A percentile compares a stretch with the other conserved stretches of the same genome.
Conservation (phyloP, 352 stramenopile species). For the Halophytophthora batemanensis region DNA sequence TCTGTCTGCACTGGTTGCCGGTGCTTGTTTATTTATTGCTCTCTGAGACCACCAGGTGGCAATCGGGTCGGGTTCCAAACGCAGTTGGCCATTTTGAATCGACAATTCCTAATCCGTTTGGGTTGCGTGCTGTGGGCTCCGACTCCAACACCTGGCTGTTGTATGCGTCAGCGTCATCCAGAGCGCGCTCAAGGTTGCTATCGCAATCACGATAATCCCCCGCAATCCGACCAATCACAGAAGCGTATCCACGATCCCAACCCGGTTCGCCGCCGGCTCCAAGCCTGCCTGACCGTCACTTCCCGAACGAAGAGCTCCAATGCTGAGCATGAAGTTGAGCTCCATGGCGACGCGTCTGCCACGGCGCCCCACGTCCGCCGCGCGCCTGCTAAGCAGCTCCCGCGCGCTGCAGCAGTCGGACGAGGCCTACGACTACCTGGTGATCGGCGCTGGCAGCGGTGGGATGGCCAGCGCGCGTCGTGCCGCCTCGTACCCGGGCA, state of each 20-base stretch:
- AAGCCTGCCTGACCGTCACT: too few relatives aligned
- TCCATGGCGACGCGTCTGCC: background rate
- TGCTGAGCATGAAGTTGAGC: constrained; percentile 5
- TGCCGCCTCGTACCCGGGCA: constrained; percentile 78
- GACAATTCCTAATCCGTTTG: too few relatives aligned
- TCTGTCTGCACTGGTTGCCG: background rate
- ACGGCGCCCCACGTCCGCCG: constrained; percentile 9
- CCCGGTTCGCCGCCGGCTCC: too few relatives aligned
- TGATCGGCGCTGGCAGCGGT: constrained; percentile 90
- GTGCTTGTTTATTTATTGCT: constrained; percentile 21
- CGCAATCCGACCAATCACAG: too few relatives aligned
- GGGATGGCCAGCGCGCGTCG: constrained; percentile 92
- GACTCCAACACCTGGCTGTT: too few relatives aligned
- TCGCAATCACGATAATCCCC: too few relatives aligned
- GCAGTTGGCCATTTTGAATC: background rate
- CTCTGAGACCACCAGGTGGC: constrained; percentile 11
- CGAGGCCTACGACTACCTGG: constrained; percentile 82
- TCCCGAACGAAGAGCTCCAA: constrained; percentile 6
- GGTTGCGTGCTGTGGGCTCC: too few relatives aligned
- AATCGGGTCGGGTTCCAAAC: constrained; percentile 11
- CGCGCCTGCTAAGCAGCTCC: constrained; percentile 6
- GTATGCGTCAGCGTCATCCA: too few relatives aligned
- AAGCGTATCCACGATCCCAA: too few relatives aligned
- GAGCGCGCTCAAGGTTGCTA: too few relatives aligned
- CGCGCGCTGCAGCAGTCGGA: constrained; percentile 8